These are phyloP conservation scores for Limnanthes douglasii DNA, from an alignment of 345 rosid genomes.

Conservation along the genomic window DNA sequence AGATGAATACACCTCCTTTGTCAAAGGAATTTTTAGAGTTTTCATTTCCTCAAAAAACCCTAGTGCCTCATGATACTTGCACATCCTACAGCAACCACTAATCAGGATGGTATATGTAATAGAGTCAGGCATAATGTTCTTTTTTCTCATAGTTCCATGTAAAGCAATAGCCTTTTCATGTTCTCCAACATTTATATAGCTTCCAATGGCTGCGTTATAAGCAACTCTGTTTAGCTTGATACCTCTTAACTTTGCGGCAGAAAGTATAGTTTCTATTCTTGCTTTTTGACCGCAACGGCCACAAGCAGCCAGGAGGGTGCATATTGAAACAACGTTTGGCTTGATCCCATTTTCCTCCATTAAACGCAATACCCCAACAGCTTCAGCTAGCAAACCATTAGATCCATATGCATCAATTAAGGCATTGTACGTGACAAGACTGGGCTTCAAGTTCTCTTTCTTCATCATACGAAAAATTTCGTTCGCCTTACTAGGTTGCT, in stretches of 20 bases:
- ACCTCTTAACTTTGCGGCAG: constrained; percentile 68
- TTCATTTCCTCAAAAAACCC: constrained; percentile 53
- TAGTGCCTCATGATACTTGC: constrained; percentile 57
- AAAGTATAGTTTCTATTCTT: constrained; percentile 60
- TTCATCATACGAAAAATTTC: constrained; percentile 65
- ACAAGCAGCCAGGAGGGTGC: constrained; percentile 83
- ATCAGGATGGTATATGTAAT: constrained; percentile 72
- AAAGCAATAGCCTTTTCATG: constrained; percentile 51
- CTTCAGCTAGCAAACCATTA: constrained; percentile 60
- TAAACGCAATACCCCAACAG: constrained; percentile 56
- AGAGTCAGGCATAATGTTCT: constrained; percentile 48
- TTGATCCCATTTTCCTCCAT: constrained; percentile 65
- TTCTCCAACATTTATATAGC: constrained; percentile 75
- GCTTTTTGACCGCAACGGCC: constrained; percentile 58
- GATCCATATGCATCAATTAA: constrained; percentile 90
- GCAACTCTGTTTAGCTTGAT: constrained; percentile 67
- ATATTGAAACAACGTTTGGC: constrained; percentile 67
- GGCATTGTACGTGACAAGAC: constrained; percentile 67
- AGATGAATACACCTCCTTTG: constrained; percentile 74
- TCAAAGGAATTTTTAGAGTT: constrained; percentile 37
- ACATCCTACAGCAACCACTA: constrained; percentile 65
- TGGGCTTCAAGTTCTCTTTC: constrained; percentile 52
- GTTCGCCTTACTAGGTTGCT: constrained; percentile 58
- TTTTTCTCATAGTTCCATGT: constrained; percentile 57
- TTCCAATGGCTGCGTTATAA: constrained; percentile 79